Evolutionary conservation across 2,329 filamentous ascomycete species (phyloP).

Genomic region (Scopulariopsis brevicaulis): DNA sequence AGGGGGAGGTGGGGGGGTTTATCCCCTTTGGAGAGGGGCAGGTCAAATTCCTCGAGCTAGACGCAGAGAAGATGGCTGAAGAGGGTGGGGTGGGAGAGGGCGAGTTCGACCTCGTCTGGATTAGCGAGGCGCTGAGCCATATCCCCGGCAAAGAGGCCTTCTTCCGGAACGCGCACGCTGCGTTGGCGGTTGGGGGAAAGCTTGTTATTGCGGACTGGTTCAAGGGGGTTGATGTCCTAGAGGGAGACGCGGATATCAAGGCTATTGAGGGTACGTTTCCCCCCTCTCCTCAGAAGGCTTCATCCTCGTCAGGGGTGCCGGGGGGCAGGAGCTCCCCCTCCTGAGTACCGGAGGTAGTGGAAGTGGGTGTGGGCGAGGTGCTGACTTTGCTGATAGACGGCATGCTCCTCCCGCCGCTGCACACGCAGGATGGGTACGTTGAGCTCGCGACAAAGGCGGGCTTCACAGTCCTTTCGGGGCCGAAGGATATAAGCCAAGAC

Average conservation of each 20-base stretch:
- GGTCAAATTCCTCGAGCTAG: constrained; percentile 45
- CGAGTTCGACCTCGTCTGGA: constrained; percentile 47
- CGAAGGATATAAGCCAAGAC: constrained; percentile 45
- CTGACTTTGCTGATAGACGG: constrained; percentile 27
- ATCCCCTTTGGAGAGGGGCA: constrained; percentile 27
- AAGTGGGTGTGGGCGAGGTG: background rate
- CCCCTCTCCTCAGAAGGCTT: background rate
- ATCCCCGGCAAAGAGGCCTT: constrained; percentile 48
- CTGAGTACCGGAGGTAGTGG: background rate
- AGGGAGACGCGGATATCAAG: constrained; percentile 38
- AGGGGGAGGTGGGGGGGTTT: constrained; percentile 17
- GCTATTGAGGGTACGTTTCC: constrained; percentile 40
- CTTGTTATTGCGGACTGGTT: constrained; percentile 52
- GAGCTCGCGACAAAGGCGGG: constrained; percentile 34
- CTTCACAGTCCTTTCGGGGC: constrained; percentile 28
- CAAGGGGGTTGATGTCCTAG: constrained; percentile 34
- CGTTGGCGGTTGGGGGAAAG: constrained; percentile 37
- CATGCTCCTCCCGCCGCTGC: constrained; percentile 48
- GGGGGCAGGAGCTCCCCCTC: too few relatives aligned
- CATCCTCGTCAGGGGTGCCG: too few relatives aligned
- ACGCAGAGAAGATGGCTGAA: constrained; percentile 48
- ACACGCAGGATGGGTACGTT: constrained; percentile 40
- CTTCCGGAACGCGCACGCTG: constrained; percentile 36
- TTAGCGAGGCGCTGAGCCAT: constrained; percentile 49
- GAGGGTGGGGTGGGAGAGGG: constrained; percentile 11